These are phyloP conservation scores for Trichoderma aggressivum DNA, from an alignment of 2,329 filamentous ascomycete species.

Conservation along the genomic window DNA sequence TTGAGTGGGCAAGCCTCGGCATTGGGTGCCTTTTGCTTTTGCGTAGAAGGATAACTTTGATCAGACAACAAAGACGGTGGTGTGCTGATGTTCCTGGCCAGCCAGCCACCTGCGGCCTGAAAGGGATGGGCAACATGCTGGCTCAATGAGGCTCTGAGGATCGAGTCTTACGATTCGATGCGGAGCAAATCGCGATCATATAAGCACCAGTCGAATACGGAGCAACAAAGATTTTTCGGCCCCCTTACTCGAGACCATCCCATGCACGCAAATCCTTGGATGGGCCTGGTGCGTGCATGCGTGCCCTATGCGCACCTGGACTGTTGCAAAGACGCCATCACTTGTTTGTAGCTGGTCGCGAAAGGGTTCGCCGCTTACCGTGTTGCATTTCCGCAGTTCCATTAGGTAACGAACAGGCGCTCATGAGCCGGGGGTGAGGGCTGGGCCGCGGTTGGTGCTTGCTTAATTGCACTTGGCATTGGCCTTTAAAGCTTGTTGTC, in stretches of 20 bases:
- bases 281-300: background rate
- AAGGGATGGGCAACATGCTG: background rate
- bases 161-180: conserved; percentile 15
- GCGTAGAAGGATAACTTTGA: background rate
- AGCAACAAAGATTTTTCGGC: background rate
- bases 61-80: background rate
- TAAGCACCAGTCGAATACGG: background rate
- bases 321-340: background rate
- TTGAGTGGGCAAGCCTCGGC: background rate
- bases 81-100: background rate
- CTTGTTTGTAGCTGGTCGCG: background rate
- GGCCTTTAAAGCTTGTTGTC: background rate
- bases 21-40: background rate
- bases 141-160: background rate
- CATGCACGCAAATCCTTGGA: background rate
- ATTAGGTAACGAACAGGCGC: background rate
- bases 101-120: background rate
- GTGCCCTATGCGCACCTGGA: background rate
- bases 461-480: conserved; percentile 1
- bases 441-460: background rate
- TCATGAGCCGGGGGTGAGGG: background rate
- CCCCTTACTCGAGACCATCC: conserved; percentile 5
- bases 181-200: conserved; percentile 15
- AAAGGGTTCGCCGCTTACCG: background rate
- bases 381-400: background rate